Evolutionary conservation across 1,284 basidiomycete species (phyloP).

Genomic region (Cryptococcus sp.): DNA sequence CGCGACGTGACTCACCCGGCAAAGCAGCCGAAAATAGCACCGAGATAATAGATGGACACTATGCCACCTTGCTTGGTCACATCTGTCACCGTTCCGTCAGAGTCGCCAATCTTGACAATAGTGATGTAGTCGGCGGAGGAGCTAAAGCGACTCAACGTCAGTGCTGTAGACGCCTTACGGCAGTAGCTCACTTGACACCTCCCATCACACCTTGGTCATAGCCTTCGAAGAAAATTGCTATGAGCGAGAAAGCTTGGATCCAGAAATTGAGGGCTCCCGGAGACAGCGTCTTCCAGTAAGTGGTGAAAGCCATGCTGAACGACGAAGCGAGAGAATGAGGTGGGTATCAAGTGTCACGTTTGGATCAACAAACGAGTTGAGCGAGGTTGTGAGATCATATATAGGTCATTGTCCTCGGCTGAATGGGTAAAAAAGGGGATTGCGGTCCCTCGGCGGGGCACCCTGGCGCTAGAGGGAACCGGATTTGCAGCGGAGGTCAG

Average conservation of each 20-base stretch:
- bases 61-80: conserved; percentile 60
- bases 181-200: conserved; percentile 50
- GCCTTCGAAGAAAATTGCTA: conserved; percentile 46
- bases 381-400: no score
- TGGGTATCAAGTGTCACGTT: no score
- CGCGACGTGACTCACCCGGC: conserved; percentile 53
- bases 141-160: conserved; percentile 22
- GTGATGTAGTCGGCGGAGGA: conserved; percentile 57
- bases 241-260: conserved; percentile 31
- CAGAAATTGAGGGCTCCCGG: conserved; percentile 22
- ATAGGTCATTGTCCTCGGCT: no score
- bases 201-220: conserved; percentile 64
- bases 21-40: conserved; percentile 58
- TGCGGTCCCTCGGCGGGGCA: no score
- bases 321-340: no score
- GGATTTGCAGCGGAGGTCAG: no score
- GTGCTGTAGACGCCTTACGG: neutral
- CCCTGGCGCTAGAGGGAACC: no score
- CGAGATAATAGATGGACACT: conserved; percentile 47
- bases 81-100: conserved; percentile 58
- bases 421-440: no score
- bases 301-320: conserved; percentile 7
- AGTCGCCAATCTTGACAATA: conserved; percentile 25
- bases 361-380: no score
- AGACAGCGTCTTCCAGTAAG: conserved; percentile 22